These are phyloP conservation scores for Xylaria sp. DNA, from an alignment of 2,329 filamentous ascomycete genomes.

Conservation along the genomic window DNA sequence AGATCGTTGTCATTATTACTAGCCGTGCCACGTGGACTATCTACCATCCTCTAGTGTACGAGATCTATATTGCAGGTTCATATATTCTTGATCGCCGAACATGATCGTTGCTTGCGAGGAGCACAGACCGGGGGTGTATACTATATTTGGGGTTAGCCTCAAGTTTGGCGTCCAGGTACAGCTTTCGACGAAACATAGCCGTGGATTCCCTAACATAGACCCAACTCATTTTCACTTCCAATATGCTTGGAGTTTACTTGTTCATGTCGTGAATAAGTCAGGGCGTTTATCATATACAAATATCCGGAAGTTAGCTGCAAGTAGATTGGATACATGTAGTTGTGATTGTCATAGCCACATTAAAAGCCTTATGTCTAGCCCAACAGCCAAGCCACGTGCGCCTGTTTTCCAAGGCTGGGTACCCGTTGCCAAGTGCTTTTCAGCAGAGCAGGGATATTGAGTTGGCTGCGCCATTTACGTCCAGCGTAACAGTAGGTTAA, in stretches of 20 bases:
- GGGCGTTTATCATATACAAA: no score
- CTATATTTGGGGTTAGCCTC: neutral
- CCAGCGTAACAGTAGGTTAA: neutral
- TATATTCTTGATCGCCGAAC: neutral
- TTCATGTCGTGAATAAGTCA: no score
- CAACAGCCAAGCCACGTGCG: neutral
- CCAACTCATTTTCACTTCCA: no score
- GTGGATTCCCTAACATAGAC: neutral
- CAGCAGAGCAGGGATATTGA: neutral
- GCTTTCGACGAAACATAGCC: neutral
- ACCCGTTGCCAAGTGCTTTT: neutral
- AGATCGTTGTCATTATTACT: neutral
- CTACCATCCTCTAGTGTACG: neutral
- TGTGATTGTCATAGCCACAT: neutral
- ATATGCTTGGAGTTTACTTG: no score
- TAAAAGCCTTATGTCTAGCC: neutral
- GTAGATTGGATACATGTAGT: no score
- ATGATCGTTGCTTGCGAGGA: neutral
- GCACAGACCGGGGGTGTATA: neutral
- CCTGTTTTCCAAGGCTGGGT: neutral
- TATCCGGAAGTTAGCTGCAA: no score
- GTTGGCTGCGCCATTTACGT: neutral
- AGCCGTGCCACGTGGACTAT: neutral
- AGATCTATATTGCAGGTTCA: neutral
- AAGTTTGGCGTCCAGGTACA: neutral